Evolutionary conservation across 2,329 filamentous ascomycete genomes (phyloP).

Genomic region (Pseudogymnoascus sp.): DNA sequence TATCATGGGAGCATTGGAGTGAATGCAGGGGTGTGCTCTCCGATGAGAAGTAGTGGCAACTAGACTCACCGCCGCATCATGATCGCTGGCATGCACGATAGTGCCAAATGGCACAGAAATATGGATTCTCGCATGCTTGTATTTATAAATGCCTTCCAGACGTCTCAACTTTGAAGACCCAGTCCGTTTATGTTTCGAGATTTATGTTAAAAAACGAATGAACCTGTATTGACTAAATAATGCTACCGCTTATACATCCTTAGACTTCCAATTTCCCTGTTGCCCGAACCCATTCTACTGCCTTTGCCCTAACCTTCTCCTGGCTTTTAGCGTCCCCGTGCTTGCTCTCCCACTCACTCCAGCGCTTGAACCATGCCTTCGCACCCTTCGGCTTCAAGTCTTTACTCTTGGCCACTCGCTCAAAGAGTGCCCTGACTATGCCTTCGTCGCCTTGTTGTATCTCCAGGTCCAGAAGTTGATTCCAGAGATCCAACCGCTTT

Average conservation of each 20-base stretch:
- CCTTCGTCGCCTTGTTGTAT: constrained; percentile 50
- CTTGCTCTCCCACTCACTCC: constrained; percentile 80
- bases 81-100: constrained; percentile 9
- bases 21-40: constrained; percentile 2
- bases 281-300: constrained; percentile 58
- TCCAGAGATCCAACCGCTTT: constrained; percentile 89
- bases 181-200: constrained; percentile 5
- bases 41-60: constrained; percentile 5
- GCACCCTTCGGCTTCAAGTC: constrained; percentile 75
- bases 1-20: constrained; percentile 9
- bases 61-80: constrained; percentile 9
- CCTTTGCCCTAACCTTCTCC: constrained; percentile 63
- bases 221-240: constrained; percentile 8
- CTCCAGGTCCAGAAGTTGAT: constrained; percentile 83
- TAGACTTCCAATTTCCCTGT: background rate
- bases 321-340: constrained; percentile 61
- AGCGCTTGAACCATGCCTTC: constrained; percentile 82
- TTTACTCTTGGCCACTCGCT: constrained; percentile 63
- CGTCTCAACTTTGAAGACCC: constrained; percentile 9
- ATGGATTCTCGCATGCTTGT: constrained; percentile 10
- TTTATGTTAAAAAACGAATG: constrained; percentile 1
- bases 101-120: constrained; percentile 8
- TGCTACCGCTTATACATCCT: background rate
- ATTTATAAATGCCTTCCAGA: constrained; percentile 9
- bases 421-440: constrained; percentile 68